Evolutionary conservation across 108 stramenopile genomes (phyloP), one percentile per base, ranked within the genome.

Genomic region (Nitzschia sp.): DNA sequence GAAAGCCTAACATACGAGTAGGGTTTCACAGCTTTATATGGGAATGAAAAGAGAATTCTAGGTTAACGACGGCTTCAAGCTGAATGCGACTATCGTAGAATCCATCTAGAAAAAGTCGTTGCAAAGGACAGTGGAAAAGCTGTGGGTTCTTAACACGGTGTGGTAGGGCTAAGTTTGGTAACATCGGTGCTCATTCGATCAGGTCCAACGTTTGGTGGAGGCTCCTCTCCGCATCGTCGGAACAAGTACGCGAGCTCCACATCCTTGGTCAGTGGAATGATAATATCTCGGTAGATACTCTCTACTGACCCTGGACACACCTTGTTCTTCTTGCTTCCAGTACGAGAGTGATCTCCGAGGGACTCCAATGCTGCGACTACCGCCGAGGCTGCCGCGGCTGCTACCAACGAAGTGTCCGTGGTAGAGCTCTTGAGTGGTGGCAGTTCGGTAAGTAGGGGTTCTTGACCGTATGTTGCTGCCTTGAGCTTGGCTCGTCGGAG

Each of bases 211-310:
- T 88, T 73, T 43, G 67, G 65, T 38, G 94, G 94, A n/a, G 91
- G 90, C 41, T 84, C 52, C 25, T 51, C 56, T 37, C 73, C 57
- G 78, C 91, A 93, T 46, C 96, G 82, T 76, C 83, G 69, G 64
- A 98, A 97, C 41, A 99, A 80, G 73, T 99, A 99, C 42, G 92
- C 89, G 22, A 99, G 95, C 79, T 99, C 96, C 51, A 98, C 85
- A 70, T 98, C 97, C 79, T 99, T 99, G 43, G 97, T 99, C 72
- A 98, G 73, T 8, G 98, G 98, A 20, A 99, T 99, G 60, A 99
- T 95, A 46, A 97, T 79, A 62, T 97, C 83, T 34, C 91, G 77
- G 68, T 99, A 99, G 29, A 99, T 90, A 46, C 66, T 64, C 57
- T 95, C 96, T 57, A 99, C 96, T 8, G 90, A 81, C 21, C 76